Conservation (phyloP, 2,329 filamentous ascomycete species). For the Westerdykella sp. region DNA sequence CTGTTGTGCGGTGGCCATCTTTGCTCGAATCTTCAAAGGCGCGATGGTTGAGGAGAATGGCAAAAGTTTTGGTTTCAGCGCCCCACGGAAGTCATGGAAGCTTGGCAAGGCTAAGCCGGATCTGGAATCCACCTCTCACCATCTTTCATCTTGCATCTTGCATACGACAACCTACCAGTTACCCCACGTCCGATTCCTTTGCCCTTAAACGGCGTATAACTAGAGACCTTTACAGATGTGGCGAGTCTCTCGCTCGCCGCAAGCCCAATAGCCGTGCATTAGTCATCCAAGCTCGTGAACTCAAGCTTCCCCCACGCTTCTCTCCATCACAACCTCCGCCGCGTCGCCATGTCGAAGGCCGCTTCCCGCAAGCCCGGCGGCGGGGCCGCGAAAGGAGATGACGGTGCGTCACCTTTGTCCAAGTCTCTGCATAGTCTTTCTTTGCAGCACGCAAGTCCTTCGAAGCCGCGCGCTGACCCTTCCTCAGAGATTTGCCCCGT, state of each 20-base stretch:
- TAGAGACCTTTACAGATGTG: too few relatives aligned
- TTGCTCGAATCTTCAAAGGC: constrained; percentile 2
- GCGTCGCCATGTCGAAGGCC: constrained; percentile 31
- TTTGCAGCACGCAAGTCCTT: constrained; percentile 24
- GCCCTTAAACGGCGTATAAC: too few relatives aligned
- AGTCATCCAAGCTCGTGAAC: too few relatives aligned
- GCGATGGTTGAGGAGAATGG: constrained; percentile 2
- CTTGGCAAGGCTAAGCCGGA: too few relatives aligned
- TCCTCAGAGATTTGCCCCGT: constrained; percentile 78
- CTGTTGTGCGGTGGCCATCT: constrained; percentile 24
- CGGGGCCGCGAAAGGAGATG: constrained; percentile 31
- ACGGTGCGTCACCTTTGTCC: constrained; percentile 34
- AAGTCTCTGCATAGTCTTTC: constrained; percentile 26
- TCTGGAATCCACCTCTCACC: too few relatives aligned
- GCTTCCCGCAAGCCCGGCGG: constrained; percentile 22
- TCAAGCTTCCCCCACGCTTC: too few relatives aligned
- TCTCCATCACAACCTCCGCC: constrained; percentile 2
- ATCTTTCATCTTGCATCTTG: too few relatives aligned
- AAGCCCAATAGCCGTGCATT: too few relatives aligned
- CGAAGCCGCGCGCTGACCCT: constrained; percentile 4
- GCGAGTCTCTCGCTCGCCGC: too few relatives aligned
- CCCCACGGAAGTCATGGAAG: too few relatives aligned
- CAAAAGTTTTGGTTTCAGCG: not conserved
- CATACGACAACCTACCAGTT: too few relatives aligned
- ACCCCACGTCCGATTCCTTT: too few relatives aligned